Evolutionary conservation across 2,329 filamentous ascomycete genomes (phyloP).

Genomic region (Sclerotinia borealis): DNA sequence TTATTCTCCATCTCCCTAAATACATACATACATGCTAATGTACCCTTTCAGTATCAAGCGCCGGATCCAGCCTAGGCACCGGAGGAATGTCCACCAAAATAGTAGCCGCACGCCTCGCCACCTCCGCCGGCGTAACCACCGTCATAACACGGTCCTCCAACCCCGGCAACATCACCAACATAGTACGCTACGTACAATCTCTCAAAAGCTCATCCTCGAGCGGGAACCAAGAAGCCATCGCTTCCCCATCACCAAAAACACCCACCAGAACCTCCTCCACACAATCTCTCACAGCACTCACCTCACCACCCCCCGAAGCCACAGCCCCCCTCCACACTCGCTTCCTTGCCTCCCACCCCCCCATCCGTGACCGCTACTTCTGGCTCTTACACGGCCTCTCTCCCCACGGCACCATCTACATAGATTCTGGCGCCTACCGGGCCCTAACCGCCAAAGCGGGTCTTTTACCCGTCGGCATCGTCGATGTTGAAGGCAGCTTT

Average conservation of each 20-base stretch:
- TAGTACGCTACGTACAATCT: constrained; percentile 73
- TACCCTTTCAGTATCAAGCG: constrained; percentile 62
- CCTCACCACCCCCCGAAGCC: constrained; percentile 32
- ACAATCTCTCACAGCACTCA: constrained; percentile 13
- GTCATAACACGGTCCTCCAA: constrained; percentile 92
- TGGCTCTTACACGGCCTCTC: constrained; percentile 92
- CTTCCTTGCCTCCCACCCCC: constrained; percentile 77
- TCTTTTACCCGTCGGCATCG: constrained; percentile 81
- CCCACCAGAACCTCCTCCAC: constrained; percentile 15
- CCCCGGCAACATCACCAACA: constrained; percentile 83
- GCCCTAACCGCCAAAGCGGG: constrained; percentile 80
- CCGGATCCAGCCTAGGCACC: constrained; percentile 83
- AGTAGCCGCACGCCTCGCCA: constrained; percentile 83
- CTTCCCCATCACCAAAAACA: constrained; percentile 19
- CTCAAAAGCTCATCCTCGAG: constrained; percentile 36
- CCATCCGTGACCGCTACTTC: constrained; percentile 90
- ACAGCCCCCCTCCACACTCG: constrained; percentile 82
- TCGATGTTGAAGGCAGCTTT: constrained; percentile 84
- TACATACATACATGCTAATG: neutral
- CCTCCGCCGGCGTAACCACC: constrained; percentile 90
- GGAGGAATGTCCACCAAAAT: constrained; percentile 99
- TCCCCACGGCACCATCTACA: constrained; percentile 85
- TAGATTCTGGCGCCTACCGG: constrained; percentile 80
- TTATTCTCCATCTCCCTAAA: neutral
- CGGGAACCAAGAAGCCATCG: constrained; percentile 14